Evolutionary conservation across 2,329 filamentous ascomycete genomes (phyloP), one percentile per base, ranked within the genome.

Genomic region (Xylaria hypoxylon): DNA sequence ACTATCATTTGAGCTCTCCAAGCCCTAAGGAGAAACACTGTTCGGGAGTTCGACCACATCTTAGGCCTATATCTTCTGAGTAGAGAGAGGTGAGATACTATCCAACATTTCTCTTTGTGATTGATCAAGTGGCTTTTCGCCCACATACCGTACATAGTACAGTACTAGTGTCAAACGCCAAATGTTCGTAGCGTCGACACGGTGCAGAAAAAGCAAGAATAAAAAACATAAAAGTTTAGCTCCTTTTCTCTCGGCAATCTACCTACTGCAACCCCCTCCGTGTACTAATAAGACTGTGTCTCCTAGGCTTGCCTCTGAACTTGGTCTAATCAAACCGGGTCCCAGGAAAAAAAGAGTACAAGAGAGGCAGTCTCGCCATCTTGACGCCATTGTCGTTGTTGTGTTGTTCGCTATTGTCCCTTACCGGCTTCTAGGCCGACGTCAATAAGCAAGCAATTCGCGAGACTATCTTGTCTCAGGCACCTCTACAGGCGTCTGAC

Each of bases 291-390:
- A 63, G 67, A 33, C 55, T 33, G 56, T 50, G 38, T 68, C 40
- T 48, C 50, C 52, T 55, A 51, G 48, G 66, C 62, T 70, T 44
- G 40, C 58, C 62, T 60, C 35, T 60, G 22, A 65, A 70, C 61
- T 48, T 68, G 68, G 65, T 73, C 73, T 74, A 72, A 75, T 68
- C 63, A 70, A 64, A 61, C 63, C 47, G 52, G 63, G 55, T 68
- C 59, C 64, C 44, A 62, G 56, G 53, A 48, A 68, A 58, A 40
- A 57, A 59, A 68, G 62, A 58, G 53, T 65, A 67, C 60, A 61
- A 71, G 69, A 68, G 67, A 64, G 62, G 70, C 67, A 59, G 65
- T 71, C 70, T 73, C 62, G 69, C 67, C 64, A 72, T 72, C 67
- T 68, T 71, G 63, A 72, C 73, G 69, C 73, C 70, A 72, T 71